These are phyloP conservation scores for Psilocybe sp. DNA, from an alignment of 768 basidiomycete species.

Conservation along the genomic window DNA sequence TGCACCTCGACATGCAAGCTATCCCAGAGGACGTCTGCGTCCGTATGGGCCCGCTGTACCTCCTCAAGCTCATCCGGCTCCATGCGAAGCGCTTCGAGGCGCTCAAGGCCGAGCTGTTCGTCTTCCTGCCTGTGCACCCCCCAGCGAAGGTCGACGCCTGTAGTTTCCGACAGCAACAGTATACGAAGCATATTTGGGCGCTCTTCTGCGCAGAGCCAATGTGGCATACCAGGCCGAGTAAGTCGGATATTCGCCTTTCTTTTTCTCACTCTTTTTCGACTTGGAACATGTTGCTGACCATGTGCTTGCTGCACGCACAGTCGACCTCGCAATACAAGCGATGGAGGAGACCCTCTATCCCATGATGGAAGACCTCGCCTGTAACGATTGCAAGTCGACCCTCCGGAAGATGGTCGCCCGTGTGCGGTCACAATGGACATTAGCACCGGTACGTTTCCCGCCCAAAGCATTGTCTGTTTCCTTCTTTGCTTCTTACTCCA, in stretches of 20 bases:
- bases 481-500: no score
- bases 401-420: no score
- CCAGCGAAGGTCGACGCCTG: conserved; percentile 20
- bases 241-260: conserved; percentile 1
- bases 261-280: no score
- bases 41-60: conserved; percentile 36
- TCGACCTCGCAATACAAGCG: no score
- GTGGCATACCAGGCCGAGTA: conserved; percentile 31
- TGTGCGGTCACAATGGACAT: no score
- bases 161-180: conserved; percentile 25
- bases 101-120: conserved; percentile 27
- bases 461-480: no score
- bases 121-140: conserved; percentile 23
- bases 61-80: conserved; percentile 35
- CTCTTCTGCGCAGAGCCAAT: conserved; percentile 26
- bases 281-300: no score
- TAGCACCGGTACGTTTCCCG: no score
- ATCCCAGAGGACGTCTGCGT: conserved; percentile 34
- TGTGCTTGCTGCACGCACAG: no score
- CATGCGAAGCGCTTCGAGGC: conserved; percentile 30
- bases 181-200: conserved; percentile 31
- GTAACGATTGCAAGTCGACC: no score
- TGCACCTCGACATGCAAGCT: conserved; percentile 27
- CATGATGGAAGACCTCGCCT: no score
- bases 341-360: no score